These are phyloP conservation scores for Rhodotorula sp. DNA, from an alignment of 1,284 basidiomycete species.

Conservation along the genomic window DNA sequence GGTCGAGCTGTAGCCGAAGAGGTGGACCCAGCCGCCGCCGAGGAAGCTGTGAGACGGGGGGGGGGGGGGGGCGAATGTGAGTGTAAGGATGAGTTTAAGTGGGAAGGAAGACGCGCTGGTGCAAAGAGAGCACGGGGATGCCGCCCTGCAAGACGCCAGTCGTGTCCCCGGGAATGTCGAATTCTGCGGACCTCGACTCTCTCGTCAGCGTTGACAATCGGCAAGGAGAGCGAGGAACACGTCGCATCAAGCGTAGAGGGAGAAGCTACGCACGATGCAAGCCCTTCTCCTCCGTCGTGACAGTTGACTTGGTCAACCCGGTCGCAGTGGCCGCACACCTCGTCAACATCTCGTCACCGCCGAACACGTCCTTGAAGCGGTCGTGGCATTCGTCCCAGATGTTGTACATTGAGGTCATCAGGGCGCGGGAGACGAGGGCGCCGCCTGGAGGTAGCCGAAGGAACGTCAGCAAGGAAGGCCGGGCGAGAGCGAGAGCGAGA, in stretches of 20 bases:
- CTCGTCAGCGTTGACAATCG: not conserved
- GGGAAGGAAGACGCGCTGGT: conserved; percentile 12
- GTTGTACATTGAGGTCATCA: conserved; percentile 32
- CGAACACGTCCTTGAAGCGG: conserved; percentile 27
- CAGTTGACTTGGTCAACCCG: conserved; percentile 26
- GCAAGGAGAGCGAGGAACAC: not conserved
- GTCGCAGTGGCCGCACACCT: conserved; percentile 36
- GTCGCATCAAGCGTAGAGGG: not conserved
- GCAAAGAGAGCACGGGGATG: conserved; percentile 40
- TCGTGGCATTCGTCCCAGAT: conserved; percentile 31
- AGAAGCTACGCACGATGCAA: conserved; percentile 34
- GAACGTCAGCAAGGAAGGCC: not conserved
- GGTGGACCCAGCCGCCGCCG: conserved; percentile 37
- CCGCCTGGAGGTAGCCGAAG: conserved; percentile 17
- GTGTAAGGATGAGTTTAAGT: not conserved
- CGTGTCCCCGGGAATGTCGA: conserved; percentile 43
- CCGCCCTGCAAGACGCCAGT: conserved; percentile 42
- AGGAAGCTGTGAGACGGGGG: conserved; percentile 29
- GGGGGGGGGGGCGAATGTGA: too few species aligned
- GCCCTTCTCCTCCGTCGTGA: conserved; percentile 33
- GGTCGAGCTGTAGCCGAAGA: conserved; percentile 37
- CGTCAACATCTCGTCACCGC: conserved; percentile 43
- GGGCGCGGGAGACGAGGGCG: conserved; percentile 29
- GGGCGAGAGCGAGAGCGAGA: not conserved
- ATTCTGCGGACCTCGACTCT: conserved; percentile 12